Conservation (phyloP, 768 basidiomycete species). For the Leucogyrophana mollusca region DNA sequence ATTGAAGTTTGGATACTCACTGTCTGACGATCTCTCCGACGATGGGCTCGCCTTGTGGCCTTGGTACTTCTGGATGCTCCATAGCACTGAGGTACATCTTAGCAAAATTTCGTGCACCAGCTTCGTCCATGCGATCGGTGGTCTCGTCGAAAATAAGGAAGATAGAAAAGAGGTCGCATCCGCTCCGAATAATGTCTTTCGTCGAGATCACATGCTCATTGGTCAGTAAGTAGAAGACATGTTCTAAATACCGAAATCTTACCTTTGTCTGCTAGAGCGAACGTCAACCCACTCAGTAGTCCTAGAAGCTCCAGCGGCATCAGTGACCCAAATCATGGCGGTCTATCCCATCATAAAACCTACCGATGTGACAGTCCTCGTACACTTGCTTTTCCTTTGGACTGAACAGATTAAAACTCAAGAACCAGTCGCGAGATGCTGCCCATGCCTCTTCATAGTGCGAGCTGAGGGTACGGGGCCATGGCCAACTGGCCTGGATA, state of each 20-base stretch:
- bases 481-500: conserved; percentile 40
- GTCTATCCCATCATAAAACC: conserved; percentile 9
- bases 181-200: conserved; percentile 31
- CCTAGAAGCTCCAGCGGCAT: neutral
- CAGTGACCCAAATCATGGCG: neutral
- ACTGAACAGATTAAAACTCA: conserved; percentile 32
- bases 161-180: conserved; percentile 48
- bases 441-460: conserved; percentile 30
- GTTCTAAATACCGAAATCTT: no score
- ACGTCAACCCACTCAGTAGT: conserved; percentile 25
- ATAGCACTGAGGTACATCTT: conserved; percentile 41
- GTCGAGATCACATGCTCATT: neutral
- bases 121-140: conserved; percentile 35
- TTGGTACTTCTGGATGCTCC: conserved; percentile 32
- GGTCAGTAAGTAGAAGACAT: neutral
- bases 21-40: conserved; percentile 39
- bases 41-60: conserved; percentile 35
- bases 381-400: conserved; percentile 35
- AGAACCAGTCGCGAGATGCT: conserved; percentile 37
- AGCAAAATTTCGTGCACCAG: conserved; percentile 25
- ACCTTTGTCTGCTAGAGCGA: conserved; percentile 35
- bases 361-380: conserved; percentile 40
- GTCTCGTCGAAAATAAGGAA: conserved; percentile 49
- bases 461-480: conserved; percentile 37
- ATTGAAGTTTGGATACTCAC: conserved; percentile 26